Evolutionary conservation across 371 early-diverging fungal genomes (phyloP).

Genomic region (Chytridiales sp.): DNA sequence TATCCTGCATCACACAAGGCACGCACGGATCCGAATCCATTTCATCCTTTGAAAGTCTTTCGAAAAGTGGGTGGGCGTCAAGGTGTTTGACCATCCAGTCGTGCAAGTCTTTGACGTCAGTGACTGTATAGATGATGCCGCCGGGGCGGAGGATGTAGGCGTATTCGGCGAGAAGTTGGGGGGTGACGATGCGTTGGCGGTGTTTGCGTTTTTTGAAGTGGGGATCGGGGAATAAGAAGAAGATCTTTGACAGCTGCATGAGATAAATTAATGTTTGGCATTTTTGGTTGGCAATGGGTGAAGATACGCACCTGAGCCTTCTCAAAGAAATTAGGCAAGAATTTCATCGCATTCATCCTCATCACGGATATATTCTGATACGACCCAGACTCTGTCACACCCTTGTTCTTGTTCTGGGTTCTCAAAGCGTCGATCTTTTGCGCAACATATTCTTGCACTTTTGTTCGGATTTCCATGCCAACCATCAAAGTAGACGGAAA

Average conservation of each 20-base stretch:
- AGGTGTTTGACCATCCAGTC: slow-evolving; percentile 96
- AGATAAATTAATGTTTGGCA: background rate
- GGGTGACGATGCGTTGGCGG: slow-evolving; percentile 97
- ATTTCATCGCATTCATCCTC: slow-evolving; percentile 99
- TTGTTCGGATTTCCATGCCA: slow-evolving; percentile 99
- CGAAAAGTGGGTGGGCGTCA: slow-evolving; percentile 91
- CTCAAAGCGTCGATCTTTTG: slow-evolving; percentile 88
- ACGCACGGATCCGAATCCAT: slow-evolving; percentile 83
- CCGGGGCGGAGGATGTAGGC: slow-evolving; percentile 88
- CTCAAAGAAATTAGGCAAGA: slow-evolving; percentile 96
- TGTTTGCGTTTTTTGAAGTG: slow-evolving; percentile 99
- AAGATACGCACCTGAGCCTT: slow-evolving; percentile 73
- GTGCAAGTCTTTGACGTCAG: slow-evolving; percentile 87
- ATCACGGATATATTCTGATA: slow-evolving; percentile 95
- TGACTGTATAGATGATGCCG: slow-evolving; percentile 94
- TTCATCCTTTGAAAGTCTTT: slow-evolving; percentile 82
- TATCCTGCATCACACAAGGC: slow-evolving; percentile 76
- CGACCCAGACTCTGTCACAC: slow-evolving; percentile 54
- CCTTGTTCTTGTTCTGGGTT: slow-evolving; percentile 58
- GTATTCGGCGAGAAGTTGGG: slow-evolving; percentile 88
- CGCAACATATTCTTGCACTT: slow-evolving; percentile 94
- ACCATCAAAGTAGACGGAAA: slow-evolving; percentile 90
- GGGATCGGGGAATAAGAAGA: slow-evolving; percentile 96
- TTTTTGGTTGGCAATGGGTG: background rate
- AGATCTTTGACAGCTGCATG: slow-evolving; percentile 87